Evolutionary conservation across 306 rosid genomes (phyloP).

Genomic region (Prunus dulcis): DNA sequence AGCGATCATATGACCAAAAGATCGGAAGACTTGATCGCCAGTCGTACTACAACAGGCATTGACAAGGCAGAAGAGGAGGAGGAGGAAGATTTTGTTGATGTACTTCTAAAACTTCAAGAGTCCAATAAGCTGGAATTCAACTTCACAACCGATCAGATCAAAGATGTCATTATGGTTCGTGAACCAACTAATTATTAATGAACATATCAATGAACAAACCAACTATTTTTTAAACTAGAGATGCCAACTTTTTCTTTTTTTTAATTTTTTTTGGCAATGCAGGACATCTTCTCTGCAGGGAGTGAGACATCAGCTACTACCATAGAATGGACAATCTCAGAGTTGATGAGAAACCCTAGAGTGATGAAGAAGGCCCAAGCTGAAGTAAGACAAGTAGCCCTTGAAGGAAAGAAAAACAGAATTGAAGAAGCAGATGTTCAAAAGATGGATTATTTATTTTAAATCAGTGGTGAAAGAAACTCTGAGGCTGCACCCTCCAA

Average conservation of each 20-base stretch:
- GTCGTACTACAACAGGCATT: background rate
- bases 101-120: constrained; percentile 1
- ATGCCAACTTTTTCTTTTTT: background rate
- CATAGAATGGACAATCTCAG: constrained; percentile 36
- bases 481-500: background rate
- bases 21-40: background rate
- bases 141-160: constrained; percentile 29
- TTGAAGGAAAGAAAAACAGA: background rate
- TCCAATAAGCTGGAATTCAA: constrained; percentile 24
- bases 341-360: constrained; percentile 19
- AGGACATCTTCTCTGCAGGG: constrained; percentile 32
- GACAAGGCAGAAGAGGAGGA: background rate
- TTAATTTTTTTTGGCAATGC: background rate
- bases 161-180: constrained; percentile 33
- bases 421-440: background rate
- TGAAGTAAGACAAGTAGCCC: constrained; percentile 1
- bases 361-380: constrained; percentile 3
- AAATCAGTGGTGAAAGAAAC: constrained; percentile 9
- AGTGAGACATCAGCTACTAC: constrained; percentile 36
- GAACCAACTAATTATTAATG: too few relatives aligned
- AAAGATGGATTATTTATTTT: constrained; percentile 2
- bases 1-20: background rate
- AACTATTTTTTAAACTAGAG: background rate
- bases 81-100: constrained; percentile 9
- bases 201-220: too few relatives aligned